These are phyloP conservation scores for Acanthamoeba castellanii DNA, from an alignment of 208 protist genomes.

Conservation along the genomic window DNA sequence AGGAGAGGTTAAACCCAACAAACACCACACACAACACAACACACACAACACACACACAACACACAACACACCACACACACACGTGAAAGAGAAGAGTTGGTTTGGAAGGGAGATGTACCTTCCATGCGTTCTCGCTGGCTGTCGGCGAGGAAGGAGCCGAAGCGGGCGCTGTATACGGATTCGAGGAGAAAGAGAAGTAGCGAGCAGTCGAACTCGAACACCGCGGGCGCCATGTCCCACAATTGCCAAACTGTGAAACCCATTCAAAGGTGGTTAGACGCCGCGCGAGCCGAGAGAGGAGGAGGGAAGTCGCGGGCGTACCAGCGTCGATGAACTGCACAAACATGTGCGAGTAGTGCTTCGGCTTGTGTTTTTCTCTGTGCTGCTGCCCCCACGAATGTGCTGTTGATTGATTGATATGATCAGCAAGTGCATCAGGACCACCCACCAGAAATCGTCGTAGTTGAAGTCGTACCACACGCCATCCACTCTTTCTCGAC, in stretches of 20 bases:
- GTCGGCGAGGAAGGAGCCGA: conserved; percentile 41
- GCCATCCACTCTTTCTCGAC: conserved; percentile 94
- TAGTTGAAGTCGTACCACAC: too few relatives aligned
- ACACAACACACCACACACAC: neutral
- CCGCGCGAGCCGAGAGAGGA: neutral
- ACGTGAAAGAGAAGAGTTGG: neutral
- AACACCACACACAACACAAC: neutral
- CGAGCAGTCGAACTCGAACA: conserved; percentile 21
- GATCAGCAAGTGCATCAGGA: too few relatives aligned
- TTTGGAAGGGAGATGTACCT: neutral
- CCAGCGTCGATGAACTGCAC: conserved; percentile 62
- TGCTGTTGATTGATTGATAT: neutral
- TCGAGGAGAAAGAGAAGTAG: conserved; percentile 53
- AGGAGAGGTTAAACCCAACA: neutral
- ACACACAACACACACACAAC: too few relatives aligned
- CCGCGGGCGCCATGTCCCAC: neutral
- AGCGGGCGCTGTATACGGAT: conserved; percentile 26
- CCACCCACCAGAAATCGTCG: too few relatives aligned
- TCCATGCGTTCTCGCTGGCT: neutral
- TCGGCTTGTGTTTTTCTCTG: neutral
- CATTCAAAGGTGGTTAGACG: neutral
- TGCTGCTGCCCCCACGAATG: conserved; percentile 46
- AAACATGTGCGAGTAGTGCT: conserved; percentile 50
- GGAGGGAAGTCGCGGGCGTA: neutral
- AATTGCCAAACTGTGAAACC: conserved; percentile 7